Evolutionary conservation across 148 eudicot genomes (phyloP).

Genomic region (Vaccinium corymbosum): DNA sequence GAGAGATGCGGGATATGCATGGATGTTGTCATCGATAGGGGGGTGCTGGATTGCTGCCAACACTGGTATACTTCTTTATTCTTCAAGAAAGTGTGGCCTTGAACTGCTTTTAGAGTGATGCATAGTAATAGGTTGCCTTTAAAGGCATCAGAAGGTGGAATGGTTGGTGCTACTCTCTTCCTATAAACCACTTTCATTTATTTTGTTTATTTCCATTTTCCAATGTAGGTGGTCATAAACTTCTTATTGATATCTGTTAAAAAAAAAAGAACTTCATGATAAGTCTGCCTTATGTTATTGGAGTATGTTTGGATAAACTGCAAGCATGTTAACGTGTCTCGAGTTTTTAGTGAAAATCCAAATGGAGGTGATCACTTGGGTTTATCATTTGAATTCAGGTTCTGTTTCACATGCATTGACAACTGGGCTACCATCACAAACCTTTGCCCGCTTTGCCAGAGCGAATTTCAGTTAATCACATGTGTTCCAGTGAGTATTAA

Average conservation of each 20-base stretch:
- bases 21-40: slow-evolving; percentile 79
- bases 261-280: no score
- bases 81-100: not conserved
- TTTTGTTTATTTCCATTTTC: not conserved
- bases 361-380: not conserved
- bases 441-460: slow-evolving; percentile 95
- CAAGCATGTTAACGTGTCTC: not conserved
- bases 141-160: not conserved
- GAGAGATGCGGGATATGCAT: slow-evolving; percentile 96
- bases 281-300: not conserved
- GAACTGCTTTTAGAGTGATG: not conserved
- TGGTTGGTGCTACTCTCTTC: not conserved
- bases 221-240: not conserved
- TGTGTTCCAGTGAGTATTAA: slow-evolving; percentile 85
- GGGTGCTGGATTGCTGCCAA: slow-evolving; percentile 93
- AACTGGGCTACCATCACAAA: slow-evolving; percentile 95
- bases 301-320: not conserved
- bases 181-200: not conserved
- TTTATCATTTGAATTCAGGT: slow-evolving; percentile 51
- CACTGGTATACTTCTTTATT: slow-evolving; percentile 57
- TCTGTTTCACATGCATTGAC: slow-evolving; percentile 93
- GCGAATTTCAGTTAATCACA: slow-evolving; percentile 89
- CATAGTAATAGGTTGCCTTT: not conserved
- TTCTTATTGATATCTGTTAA: not conserved
- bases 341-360: not conserved